These are phyloP conservation scores for Annona squamosa DNA, from an alignment of 164 flowering plant genomes.

Conservation along the genomic window DNA sequence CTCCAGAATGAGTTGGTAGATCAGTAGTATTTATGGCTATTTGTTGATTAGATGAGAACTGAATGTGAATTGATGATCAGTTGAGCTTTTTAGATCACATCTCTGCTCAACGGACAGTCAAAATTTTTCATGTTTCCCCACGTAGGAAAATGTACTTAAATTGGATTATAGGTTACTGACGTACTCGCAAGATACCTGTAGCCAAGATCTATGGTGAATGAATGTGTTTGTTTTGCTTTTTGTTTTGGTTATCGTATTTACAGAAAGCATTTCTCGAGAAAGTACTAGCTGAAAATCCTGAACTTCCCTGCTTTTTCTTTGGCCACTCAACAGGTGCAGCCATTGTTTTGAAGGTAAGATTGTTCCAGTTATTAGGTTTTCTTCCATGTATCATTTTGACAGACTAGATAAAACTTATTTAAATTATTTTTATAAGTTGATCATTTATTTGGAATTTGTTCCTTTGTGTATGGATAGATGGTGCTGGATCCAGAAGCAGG, in stretches of 20 bases:
- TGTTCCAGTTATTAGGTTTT: neutral
- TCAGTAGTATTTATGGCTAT: neutral
- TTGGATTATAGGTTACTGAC: too few species aligned
- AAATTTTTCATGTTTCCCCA: neutral
- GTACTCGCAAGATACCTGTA: neutral
- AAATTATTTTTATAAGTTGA: neutral
- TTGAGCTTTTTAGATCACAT: neutral
- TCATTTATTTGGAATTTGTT: neutral
- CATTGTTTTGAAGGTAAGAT: constrained; percentile 59
- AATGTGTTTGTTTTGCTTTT: neutral
- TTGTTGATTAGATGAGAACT: neutral
- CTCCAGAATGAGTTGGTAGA: neutral
- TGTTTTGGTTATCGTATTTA: neutral
- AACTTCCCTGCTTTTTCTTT: constrained; percentile 76
- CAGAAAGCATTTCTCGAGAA: constrained; percentile 63
- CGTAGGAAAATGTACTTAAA: neutral
- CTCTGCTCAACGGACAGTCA: neutral
- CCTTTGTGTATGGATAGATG: constrained; percentile 30
- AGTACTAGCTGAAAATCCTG: constrained; percentile 60
- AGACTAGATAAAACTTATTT: neutral
- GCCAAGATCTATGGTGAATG: neutral
- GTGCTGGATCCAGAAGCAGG: constrained; percentile 62
- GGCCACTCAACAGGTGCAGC: constrained; percentile 96
- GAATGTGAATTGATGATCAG: neutral
- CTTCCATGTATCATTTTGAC: neutral